phyloP scores from a whole-genome alignment of 2,329 filamentous ascomycete species.

The Alternaria conjuncta region DNA sequence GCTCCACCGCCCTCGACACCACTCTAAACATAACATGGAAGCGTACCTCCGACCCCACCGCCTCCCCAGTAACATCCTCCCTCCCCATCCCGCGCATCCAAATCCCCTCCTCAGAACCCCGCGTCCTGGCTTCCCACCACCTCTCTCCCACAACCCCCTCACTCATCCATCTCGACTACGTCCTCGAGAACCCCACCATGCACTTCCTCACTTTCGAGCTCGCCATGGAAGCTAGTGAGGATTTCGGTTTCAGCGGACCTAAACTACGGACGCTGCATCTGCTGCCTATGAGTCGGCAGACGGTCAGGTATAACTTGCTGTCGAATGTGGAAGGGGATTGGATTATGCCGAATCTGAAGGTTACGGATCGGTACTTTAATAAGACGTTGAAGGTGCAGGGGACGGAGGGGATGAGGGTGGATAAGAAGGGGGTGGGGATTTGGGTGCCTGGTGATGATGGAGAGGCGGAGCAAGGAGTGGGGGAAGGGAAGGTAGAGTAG shows the following conservation, averaged over 20 bases:
- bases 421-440: slow-evolving; percentile 59
- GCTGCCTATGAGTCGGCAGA: slow-evolving; percentile 78
- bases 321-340: slow-evolving; percentile 69
- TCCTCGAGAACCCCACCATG: slow-evolving; percentile 90
- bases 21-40: slow-evolving; percentile 80
- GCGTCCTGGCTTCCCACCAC: slow-evolving; percentile 69
- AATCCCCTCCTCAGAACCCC: slow-evolving; percentile 82
- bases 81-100: slow-evolving; percentile 81
- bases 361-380: slow-evolving; percentile 91
- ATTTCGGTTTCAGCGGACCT: slow-evolving; percentile 90
- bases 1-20: slow-evolving; percentile 75
- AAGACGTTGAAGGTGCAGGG: slow-evolving; percentile 83
- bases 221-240: slow-evolving; percentile 88
- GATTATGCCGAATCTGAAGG: slow-evolving; percentile 75
- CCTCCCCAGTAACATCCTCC: slow-evolving; percentile 53
- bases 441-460: slow-evolving; percentile 43
- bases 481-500: background rate
- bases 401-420: slow-evolving; percentile 69
- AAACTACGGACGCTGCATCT: slow-evolving; percentile 83
- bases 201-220: slow-evolving; percentile 95
- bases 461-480: background rate
- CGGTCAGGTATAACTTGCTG: slow-evolving; percentile 75
- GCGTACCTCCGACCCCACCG: slow-evolving; percentile 54
- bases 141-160: slow-evolving; percentile 37
- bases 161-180: slow-evolving; percentile 61